These are phyloP conservation scores for Tephrocybe sp. DNA, from an alignment of 768 basidiomycete species.

Conservation along the genomic window DNA sequence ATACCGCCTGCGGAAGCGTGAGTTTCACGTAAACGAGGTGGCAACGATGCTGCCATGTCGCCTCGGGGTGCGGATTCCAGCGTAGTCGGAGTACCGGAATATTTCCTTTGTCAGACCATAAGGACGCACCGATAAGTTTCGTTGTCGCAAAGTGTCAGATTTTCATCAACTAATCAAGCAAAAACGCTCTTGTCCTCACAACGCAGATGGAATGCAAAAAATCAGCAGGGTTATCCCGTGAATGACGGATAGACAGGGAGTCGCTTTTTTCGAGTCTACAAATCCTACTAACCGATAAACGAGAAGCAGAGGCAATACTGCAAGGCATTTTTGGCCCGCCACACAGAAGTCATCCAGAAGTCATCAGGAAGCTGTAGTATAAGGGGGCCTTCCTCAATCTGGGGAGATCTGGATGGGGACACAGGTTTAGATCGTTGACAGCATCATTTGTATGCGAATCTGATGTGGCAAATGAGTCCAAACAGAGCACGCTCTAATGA, in stretches of 20 bases:
- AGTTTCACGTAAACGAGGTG: neutral
- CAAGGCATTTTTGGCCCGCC: neutral
- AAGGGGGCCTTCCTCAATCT: neutral
- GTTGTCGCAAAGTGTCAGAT: constrained; percentile 7
- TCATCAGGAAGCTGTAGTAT: constrained; percentile 2
- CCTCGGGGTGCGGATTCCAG: constrained; percentile 3
- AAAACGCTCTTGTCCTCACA: neutral
- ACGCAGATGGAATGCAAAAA: constrained; percentile 9
- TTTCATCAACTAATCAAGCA: constrained; percentile 2
- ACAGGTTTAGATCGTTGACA: constrained; percentile 16
- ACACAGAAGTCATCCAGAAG: constrained; percentile 5
- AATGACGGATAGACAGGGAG: constrained; percentile 4
- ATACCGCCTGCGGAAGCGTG: neutral
- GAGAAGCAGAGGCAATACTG: no score
- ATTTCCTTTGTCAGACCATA: neutral
- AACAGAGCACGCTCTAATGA: constrained; percentile 13
- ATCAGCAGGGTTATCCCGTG: neutral
- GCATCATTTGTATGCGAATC: constrained; percentile 17
- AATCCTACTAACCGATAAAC: neutral
- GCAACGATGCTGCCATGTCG: neutral
- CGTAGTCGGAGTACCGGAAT: constrained; percentile 4
- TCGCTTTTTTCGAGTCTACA: neutral
- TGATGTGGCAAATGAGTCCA: constrained; percentile 14
- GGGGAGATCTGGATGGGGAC: constrained; percentile 9
- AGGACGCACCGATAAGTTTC: constrained; percentile 2